Base-by-base conservation (phyloP, 441 rosid species). In the Jatropha podagrica region DNA sequence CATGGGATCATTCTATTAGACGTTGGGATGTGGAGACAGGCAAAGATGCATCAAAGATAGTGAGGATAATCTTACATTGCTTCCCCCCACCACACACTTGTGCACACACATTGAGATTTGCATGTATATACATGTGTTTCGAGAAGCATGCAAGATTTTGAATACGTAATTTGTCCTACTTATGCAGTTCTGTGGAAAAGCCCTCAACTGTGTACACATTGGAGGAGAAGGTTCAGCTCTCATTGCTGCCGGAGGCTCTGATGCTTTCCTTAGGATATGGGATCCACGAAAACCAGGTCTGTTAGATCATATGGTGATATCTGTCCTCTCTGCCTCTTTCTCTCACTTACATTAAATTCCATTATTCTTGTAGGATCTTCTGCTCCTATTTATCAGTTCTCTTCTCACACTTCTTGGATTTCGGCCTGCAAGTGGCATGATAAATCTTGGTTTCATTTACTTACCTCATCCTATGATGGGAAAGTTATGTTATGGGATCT, bases 401-500 rank as follows among this genome's bases (percentile, higher is more conserved):
- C 94, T 72, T 90, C 98, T 56, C 98, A 96, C 85, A 52, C 77
- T 76, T 92, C 98, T 73, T 96, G 98, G 99, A 91, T 96, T 74
- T 91, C 98, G 1, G 86, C 96, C 27, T 92, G 97, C 91, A 94
- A 91, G 82, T 96, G 99, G 98, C 98, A 94, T 78, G 62, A 81
- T 17, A 81, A 82, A 74, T 92, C 98, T 13, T 85, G 87, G 88
- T 88, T 88, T 77, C 99, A 96, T 84, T 85, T 94, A 66, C 89
- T 96, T 59, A 88, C 99, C 26, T 91, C 98, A 68, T 94, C 97
- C 26, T 92, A 91, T 82, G 99, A 96, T 72, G 99, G 99, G 79
- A 94, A 94, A 89, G 88, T 96, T 80, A 96, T 94, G 98, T 80
- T 92, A 69, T 96, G 99, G 97, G 99, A 96, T 88, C 86, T 94